phyloP scores from a whole-genome alignment of 352 stramenopile genomes.

The Albugo laibachii region DNA sequence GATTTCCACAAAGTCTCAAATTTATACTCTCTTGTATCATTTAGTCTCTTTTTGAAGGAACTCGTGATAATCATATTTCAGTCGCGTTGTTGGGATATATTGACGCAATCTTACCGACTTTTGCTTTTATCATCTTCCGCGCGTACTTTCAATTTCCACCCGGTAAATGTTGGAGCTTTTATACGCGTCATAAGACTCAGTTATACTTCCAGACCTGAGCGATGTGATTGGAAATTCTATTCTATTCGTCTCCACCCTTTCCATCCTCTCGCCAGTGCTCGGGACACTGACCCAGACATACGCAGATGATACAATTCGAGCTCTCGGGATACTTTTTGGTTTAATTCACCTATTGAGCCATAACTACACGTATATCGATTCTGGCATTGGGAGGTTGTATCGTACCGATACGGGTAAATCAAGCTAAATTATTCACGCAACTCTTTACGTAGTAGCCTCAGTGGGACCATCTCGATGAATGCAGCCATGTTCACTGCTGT shows the following conservation, averaged over 20 bases:
- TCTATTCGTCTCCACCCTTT: slow-evolving; percentile 67
- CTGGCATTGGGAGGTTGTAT: slow-evolving; percentile 50
- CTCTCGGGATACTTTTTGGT: slow-evolving; percentile 48
- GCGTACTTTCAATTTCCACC: slow-evolving; percentile 15
- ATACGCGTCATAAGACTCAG: neutral
- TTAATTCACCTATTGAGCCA: slow-evolving; percentile 79
- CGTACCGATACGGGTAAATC: neutral
- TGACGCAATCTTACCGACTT: slow-evolving; percentile 28
- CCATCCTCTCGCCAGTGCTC: slow-evolving; percentile 76
- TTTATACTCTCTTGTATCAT: neutral
- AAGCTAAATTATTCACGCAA: neutral
- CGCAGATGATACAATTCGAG: slow-evolving; percentile 84
- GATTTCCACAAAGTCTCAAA: neutral
- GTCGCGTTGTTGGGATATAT: slow-evolving; percentile 29
- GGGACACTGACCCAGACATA: slow-evolving; percentile 81
- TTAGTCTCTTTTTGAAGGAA: slow-evolving; percentile 58
- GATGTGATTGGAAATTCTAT: slow-evolving; percentile 47
- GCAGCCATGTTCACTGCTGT: slow-evolving; percentile 84
- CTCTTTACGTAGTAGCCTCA: slow-evolving; percentile 23
- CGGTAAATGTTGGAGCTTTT: slow-evolving; percentile 5
- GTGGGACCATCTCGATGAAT: slow-evolving; percentile 82
- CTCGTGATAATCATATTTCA: slow-evolving; percentile 30
- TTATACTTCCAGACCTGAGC: slow-evolving; percentile 14
- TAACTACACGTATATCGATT: slow-evolving; percentile 81
- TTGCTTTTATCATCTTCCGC: slow-evolving; percentile 34